Percentiles rank a stretch among this genome's conserved stretches.
These are phyloP conservation scores for Euclidium syriacum DNA, from an alignment of 345 rosid species.

Conservation along the genomic window DNA sequence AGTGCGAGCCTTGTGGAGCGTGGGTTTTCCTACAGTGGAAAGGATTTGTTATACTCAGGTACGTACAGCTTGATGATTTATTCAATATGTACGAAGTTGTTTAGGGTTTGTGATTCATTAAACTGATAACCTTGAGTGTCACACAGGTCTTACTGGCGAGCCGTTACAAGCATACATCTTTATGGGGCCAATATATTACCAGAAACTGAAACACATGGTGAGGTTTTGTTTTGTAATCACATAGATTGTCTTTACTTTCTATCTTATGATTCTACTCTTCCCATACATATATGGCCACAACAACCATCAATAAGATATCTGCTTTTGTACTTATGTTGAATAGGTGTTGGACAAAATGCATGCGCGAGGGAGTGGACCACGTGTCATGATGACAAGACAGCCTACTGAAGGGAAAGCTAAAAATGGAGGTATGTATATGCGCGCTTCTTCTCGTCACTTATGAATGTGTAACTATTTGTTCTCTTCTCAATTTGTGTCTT, in stretches of 20 bases:
- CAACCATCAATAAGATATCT: no score
- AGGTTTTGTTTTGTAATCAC: no score
- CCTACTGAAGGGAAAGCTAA: conserved; percentile 97
- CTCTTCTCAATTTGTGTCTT: neutral
- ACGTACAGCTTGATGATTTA: conserved; percentile 8
- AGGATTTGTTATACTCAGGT: conserved; percentile 95
- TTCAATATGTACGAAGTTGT: no score
- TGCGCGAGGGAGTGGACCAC: conserved; percentile 94
- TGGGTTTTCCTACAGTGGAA: conserved; percentile 88
- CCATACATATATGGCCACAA: no score
- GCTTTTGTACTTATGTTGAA: neutral
- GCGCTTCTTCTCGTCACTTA: conserved; percentile 3
- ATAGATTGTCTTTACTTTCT: no score
- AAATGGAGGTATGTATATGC: conserved; percentile 87
- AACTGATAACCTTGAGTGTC: conserved; percentile 27
- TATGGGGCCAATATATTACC: conserved; percentile 99
- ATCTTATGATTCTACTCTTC: no score
- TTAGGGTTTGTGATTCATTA: conserved; percentile 5
- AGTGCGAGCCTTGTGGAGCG: conserved; percentile 71
- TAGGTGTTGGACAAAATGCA: conserved; percentile 94
- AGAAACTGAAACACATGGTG: conserved; percentile 95
- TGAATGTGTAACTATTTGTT: neutral
- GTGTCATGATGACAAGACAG: conserved; percentile 84
- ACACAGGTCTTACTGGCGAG: conserved; percentile 75
- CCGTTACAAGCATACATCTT: conserved; percentile 87